phyloP scores from a whole-genome alignment of 441 rosid genomes.

The Omphalea diandra region DNA sequence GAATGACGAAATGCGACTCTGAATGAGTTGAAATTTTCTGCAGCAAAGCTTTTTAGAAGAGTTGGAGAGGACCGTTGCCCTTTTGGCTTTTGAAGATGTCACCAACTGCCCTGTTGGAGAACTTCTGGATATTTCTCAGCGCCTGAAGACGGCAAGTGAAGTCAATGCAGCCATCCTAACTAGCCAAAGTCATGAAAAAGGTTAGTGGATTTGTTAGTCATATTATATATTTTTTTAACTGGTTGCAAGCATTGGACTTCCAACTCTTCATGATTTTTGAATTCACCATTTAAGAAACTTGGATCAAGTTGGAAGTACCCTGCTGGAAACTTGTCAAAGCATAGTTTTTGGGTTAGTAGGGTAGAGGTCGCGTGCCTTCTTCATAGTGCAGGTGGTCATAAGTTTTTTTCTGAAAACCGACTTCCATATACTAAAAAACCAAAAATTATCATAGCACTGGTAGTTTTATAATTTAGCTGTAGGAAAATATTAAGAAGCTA shows the following conservation, averaged over 20 bases:
- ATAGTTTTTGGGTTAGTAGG: too few species aligned
- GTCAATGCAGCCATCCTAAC: conserved; percentile 97
- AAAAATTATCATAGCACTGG: too few species aligned
- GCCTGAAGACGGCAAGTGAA: conserved; percentile 90
- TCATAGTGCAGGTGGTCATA: too few species aligned
- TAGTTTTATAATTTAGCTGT: not conserved
- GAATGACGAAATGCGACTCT: conserved; percentile 8
- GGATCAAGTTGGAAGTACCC: not conserved
- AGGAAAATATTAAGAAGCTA: not conserved
- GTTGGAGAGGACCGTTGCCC: conserved; percentile 86
- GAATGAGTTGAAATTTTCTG: conserved; percentile 18
- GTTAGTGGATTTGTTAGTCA: conserved; percentile 33
- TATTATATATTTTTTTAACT: not conserved
- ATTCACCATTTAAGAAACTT: not conserved
- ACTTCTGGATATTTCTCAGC: conserved; percentile 83
- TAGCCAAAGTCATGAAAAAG: conserved; percentile 97
- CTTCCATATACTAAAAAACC: too few species aligned
- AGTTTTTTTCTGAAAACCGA: too few species aligned
- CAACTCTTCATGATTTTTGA: not conserved
- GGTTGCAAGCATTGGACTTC: not conserved
- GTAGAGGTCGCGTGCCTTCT: too few species aligned
- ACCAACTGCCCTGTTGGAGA: conserved; percentile 86
- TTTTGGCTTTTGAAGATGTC: conserved; percentile 89
- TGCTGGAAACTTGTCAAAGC: not conserved
- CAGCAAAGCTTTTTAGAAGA: conserved; percentile 93